phyloP scores from a whole-genome alignment of 2,329 filamentous ascomycete species.

The Pseudogymnoascus verrucosus region DNA sequence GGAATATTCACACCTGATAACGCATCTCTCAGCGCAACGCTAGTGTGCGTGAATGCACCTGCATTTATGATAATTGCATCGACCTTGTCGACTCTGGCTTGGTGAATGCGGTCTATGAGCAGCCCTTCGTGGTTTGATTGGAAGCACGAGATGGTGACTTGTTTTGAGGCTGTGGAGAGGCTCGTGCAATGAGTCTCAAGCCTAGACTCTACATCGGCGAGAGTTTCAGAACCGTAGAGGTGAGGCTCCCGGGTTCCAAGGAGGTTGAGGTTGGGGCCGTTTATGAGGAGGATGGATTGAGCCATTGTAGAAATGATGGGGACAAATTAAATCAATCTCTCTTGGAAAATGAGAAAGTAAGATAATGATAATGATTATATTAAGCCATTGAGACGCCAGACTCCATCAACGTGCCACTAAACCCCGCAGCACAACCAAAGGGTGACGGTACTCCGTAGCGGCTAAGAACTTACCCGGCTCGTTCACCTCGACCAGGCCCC shows the following conservation, averaged over 20 bases:
- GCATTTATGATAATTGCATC: slow-evolving; percentile 71
- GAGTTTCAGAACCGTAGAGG: slow-evolving; percentile 64
- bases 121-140: slow-evolving; percentile 75
- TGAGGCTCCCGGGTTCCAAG: slow-evolving; percentile 66
- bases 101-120: slow-evolving; percentile 66
- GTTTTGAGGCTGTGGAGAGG: background rate
- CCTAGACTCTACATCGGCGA: slow-evolving; percentile 47
- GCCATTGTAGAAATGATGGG: slow-evolving; percentile 23
- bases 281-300: slow-evolving; percentile 59
- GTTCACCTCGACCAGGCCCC: background rate
- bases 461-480: background rate
- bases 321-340: background rate
- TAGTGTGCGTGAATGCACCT: slow-evolving; percentile 68
- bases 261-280: slow-evolving; percentile 78
- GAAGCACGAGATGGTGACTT: slow-evolving; percentile 46
- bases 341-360: background rate
- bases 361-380: background rate
- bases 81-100: slow-evolving; percentile 45
- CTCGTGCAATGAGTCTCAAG: background rate
- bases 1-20: slow-evolving; percentile 60
- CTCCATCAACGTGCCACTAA: background rate
- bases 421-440: background rate
- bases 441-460: background rate
- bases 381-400: background rate
- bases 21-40: slow-evolving; percentile 68